These are phyloP conservation scores for Suillus decipiens DNA, from an alignment of 768 basidiomycete genomes.

Conservation along the genomic window DNA sequence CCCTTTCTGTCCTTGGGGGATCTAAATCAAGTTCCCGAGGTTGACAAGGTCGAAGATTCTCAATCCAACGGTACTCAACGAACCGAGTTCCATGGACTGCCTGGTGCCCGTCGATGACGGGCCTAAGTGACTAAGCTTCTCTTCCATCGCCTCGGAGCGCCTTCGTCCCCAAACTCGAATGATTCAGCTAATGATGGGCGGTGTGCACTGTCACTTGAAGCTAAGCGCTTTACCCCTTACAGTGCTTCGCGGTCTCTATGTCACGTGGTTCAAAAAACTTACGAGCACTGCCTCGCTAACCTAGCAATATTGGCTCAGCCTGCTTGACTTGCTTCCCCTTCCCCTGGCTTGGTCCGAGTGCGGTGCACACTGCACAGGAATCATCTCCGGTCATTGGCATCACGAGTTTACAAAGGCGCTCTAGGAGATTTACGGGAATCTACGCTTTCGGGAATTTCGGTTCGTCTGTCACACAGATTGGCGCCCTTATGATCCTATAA, in stretches of 20 bases:
- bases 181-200: background rate
- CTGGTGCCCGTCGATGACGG: background rate
- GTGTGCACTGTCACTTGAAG: background rate
- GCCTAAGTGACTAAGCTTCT: background rate
- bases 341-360: background rate
- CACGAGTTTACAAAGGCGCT: background rate
- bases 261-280: background rate
- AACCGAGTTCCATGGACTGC: background rate
- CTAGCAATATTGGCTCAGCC: background rate
- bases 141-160: background rate
- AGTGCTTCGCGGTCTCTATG: background rate
- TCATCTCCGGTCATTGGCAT: background rate
- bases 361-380: background rate
- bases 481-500: conserved; percentile 14
- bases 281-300: background rate
- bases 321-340: background rate
- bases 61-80: background rate
- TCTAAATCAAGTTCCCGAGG: too few relatives aligned
- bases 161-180: background rate
- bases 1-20: background rate
- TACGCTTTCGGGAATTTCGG: conserved; percentile 1
- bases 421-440: background rate
- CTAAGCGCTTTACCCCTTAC: conserved; percentile 1
- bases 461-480: background rate
- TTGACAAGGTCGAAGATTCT: conserved; percentile 1